A percentile compares a stretch with the other conserved stretches of the same genome.
Conservation (phyloP, 2,329 filamentous ascomycete genomes). For the Aspergillus chevalieri region DNA sequence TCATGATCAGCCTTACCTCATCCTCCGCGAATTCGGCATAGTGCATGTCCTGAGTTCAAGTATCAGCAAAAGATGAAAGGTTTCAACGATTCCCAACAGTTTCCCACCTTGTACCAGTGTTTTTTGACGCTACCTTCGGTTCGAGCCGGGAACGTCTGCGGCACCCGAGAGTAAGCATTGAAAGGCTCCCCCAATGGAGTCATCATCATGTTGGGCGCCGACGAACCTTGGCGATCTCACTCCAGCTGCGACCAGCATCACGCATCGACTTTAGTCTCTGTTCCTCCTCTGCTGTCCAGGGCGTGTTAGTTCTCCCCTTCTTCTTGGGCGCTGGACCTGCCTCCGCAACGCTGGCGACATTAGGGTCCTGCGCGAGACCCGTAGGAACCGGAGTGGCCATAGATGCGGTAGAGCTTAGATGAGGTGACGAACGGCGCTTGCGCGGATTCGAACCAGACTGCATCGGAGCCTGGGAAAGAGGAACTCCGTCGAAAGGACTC, state of each 20-base stretch:
- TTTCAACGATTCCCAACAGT: conserved; percentile 1
- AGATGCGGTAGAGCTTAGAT: conserved; percentile 29
- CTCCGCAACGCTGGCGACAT: conserved; percentile 20
- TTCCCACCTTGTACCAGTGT: conserved; percentile 91
- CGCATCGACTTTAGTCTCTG: conserved; percentile 88
- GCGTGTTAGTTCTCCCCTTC: conserved; percentile 96
- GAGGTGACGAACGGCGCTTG: conserved; percentile 40
- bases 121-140: conserved; percentile 99
- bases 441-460: conserved; percentile 32
- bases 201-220: background rate
- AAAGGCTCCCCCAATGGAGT: background rate
- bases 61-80: conserved; percentile 5
- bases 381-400: conserved; percentile 29
- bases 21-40: conserved; percentile 98
- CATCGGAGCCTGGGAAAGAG: conserved; percentile 33
- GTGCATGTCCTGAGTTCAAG: conserved; percentile 77
- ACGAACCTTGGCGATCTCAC: conserved; percentile 89
- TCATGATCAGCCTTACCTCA: conserved; percentile 46
- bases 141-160: conserved; percentile 77
- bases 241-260: conserved; percentile 90
- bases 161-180: background rate
- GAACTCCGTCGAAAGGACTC: conserved; percentile 31
- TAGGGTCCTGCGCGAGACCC: conserved; percentile 25
- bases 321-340: conserved; percentile 47
- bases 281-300: conserved; percentile 94